A percentile compares a stretch with the other conserved stretches of the same genome.
Evolutionary conservation across 352 stramenopile species (phyloP).

Genomic region (Globisporangium cylindrosporum): DNA sequence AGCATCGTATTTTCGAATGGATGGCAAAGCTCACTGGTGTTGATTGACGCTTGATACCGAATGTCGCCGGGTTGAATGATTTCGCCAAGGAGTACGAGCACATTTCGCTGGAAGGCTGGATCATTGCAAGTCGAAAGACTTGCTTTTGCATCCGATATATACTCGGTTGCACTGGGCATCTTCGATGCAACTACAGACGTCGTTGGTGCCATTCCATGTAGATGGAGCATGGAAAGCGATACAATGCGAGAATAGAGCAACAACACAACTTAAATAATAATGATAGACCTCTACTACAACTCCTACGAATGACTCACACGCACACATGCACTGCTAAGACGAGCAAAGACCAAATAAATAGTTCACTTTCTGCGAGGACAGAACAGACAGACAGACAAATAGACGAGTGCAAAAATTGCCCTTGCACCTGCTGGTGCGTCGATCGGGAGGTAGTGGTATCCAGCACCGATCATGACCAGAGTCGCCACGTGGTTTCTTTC

Average conservation of each 20-base stretch:
- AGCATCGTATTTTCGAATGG: too few species aligned
- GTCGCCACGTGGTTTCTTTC: conserved; percentile 29
- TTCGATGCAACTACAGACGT: too few species aligned
- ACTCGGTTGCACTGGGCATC: too few species aligned
- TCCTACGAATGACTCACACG: not conserved
- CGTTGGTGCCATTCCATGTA: too few species aligned
- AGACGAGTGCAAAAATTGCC: conserved; percentile 1
- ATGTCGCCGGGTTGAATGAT: too few species aligned
- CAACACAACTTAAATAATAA: not conserved
- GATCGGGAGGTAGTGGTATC: conserved; percentile 15
- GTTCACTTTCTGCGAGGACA: not conserved
- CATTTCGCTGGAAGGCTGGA: too few species aligned
- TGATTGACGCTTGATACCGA: too few species aligned
- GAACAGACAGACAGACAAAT: not conserved
- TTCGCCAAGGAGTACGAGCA: too few species aligned
- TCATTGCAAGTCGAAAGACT: too few species aligned
- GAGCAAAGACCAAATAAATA: conserved; percentile 1
- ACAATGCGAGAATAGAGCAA: not conserved
- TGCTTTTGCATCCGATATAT: too few species aligned
- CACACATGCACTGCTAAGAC: not conserved
- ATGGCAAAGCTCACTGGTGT: too few species aligned
- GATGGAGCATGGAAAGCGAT: too few species aligned
- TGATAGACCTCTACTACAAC: not conserved
- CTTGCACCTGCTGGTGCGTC: conserved; percentile 33
- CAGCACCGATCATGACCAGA: conserved; percentile 11